Base-by-base conservation (phyloP, 2,329 filamentous ascomycete genomes). In the Sclerotinia spermophila region DNA sequence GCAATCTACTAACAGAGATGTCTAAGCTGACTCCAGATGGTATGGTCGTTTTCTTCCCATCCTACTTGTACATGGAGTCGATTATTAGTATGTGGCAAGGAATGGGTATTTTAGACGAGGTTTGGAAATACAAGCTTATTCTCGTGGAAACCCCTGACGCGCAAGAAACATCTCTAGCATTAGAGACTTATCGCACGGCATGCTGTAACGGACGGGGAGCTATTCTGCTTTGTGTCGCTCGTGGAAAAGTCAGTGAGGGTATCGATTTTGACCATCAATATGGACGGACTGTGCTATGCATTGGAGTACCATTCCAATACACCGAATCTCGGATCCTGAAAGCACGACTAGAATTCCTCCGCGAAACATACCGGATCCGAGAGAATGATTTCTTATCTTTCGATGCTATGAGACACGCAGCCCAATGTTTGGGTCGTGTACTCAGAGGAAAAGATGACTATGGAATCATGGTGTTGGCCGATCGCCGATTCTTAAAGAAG, bases 211-310 rank as follows among this genome's bases (percentile, higher is more conserved):
- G 96, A 21, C 89, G 96, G 71, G 96, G 96, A 27, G 96, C 96
- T 1, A 90, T 99, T 21, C 84, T 99, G 3, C 87, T 99, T 7
- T 98, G 95, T 79, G 96, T 99, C 80, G 96, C 96, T 1, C 92
- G 96, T 80, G 96, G 96, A 44, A 99, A 99, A 80, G 96, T 99
- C 13, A 96, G 92, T 0, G 96, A 99, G 81, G 96, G 96, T 62
- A 98, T 99, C 75, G 96, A 99, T 88, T 99, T 99, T 78, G 96
- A 99, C 80, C 96, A 99, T 78, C 96, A 99, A 78, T 99, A 97
- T 80, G 96, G 96, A 53, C 91, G 96, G 69, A 96, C 95, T 19
- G 96, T 99, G 82, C 80, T 99, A 64, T 97, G 94, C 79, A 97
- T 99, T 75, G 96, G 96, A 56, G 95, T 98, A 1, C 96, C 96